These are phyloP conservation scores for Gleditsia sinensis DNA, from an alignment of 306 rosid genomes.

Conservation along the genomic window DNA sequence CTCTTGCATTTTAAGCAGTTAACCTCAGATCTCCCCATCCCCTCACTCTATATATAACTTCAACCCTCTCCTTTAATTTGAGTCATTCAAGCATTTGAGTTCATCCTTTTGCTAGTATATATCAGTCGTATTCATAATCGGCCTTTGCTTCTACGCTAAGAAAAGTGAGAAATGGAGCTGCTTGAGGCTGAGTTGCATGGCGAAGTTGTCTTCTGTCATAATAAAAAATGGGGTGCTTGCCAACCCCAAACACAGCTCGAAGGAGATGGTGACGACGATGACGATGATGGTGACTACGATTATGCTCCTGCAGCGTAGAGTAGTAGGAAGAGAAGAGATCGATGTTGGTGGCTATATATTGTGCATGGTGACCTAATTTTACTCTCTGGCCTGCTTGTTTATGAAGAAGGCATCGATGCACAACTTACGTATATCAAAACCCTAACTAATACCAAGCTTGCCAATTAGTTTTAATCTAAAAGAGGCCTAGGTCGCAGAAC, in stretches of 20 bases:
- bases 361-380: too few relatives aligned
- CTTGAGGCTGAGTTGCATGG: conserved; percentile 1
- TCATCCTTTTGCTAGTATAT: background rate
- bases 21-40: background rate
- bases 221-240: conserved; percentile 11
- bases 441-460: too few relatives aligned
- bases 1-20: background rate
- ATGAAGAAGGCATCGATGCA: too few relatives aligned
- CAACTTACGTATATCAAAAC: too few relatives aligned
- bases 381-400: too few relatives aligned
- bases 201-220: background rate
- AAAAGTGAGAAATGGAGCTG: conserved; percentile 2
- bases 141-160: background rate
- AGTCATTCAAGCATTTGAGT: background rate
- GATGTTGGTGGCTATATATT: background rate
- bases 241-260: background rate
- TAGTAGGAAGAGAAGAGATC: background rate
- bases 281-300: conserved; percentile 25
- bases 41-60: conserved; percentile 4
- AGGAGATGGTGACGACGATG: conserved; percentile 36
- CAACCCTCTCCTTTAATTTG: background rate
- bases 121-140: background rate
- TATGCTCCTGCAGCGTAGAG: conserved; percentile 40
- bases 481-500: too few relatives aligned
- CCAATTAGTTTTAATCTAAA: too few relatives aligned